A percentile compares a stretch with the other conserved stretches of the same genome.
Evolutionary conservation across 805 yeast genomes (phyloP).

Genomic region (Yamadazyma scolyti): DNA sequence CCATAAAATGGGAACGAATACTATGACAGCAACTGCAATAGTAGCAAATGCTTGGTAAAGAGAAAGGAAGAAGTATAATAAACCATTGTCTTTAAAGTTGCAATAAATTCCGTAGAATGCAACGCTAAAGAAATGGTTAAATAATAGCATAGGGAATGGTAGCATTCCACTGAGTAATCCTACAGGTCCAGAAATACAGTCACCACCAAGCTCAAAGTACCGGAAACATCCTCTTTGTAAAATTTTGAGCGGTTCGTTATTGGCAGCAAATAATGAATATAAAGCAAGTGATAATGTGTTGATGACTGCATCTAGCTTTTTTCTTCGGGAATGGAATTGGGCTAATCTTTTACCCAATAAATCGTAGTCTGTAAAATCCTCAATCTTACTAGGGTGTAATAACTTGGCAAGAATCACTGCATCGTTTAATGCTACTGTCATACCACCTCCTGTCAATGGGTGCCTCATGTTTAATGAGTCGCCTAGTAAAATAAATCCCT

Average conservation of each 20-base stretch:
- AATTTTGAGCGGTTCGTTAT: slow-evolving; percentile 56
- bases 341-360: slow-evolving; percentile 53
- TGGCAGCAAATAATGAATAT: slow-evolving; percentile 88
- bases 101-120: slow-evolving; percentile 78
- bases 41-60: slow-evolving; percentile 65
- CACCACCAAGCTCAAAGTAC: slow-evolving; percentile 84
- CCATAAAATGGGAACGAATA: slow-evolving; percentile 76
- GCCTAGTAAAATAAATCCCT: slow-evolving; percentile 81
- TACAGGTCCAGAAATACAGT: slow-evolving; percentile 72
- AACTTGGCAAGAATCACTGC: slow-evolving; percentile 64
- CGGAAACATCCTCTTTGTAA: slow-evolving; percentile 86
- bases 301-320: slow-evolving; percentile 74
- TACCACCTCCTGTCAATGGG: slow-evolving; percentile 98
- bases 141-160: slow-evolving; percentile 69
- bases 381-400: slow-evolving; percentile 51
- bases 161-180: slow-evolving; percentile 78
- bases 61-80: slow-evolving; percentile 66
- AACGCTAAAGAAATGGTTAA: slow-evolving; percentile 86
- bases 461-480: slow-evolving; percentile 97
- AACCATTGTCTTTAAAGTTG: slow-evolving; percentile 65
- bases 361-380: slow-evolving; percentile 55
- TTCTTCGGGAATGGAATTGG: slow-evolving; percentile 75
- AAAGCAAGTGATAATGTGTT: slow-evolving; percentile 90
- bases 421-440: slow-evolving; percentile 95
- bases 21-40: slow-evolving; percentile 67